These are phyloP conservation scores for Trapa incisa DNA, from an alignment of 345 rosid species.

Conservation along the genomic window DNA sequence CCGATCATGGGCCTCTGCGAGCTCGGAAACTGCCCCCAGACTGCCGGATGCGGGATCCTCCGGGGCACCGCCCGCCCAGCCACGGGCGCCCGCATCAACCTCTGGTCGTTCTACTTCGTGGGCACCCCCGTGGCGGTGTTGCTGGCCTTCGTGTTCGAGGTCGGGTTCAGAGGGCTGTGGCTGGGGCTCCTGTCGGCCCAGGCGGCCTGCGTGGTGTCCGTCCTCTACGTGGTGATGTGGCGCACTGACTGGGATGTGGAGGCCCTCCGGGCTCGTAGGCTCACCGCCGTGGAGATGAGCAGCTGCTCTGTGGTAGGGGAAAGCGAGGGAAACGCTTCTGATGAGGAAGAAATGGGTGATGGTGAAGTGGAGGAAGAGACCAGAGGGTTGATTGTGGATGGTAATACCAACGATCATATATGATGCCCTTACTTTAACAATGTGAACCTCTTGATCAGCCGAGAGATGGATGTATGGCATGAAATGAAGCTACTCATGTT, in stretches of 20 bases:
- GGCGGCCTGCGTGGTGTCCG: constrained; percentile 59
- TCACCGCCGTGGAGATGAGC: constrained; percentile 35
- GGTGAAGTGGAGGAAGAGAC: constrained; percentile 21
- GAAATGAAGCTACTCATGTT: no score
- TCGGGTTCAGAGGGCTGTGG: constrained; percentile 93
- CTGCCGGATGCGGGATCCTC: constrained; percentile 87
- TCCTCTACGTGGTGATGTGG: constrained; percentile 48
- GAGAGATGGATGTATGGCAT: no score
- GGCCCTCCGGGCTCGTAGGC: constrained; percentile 53
- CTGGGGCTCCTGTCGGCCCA: constrained; percentile 81
- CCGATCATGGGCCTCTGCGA: constrained; percentile 88
- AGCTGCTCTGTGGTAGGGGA: background rate
- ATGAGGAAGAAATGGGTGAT: background rate
- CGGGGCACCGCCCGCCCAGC: constrained; percentile 86
- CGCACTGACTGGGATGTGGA: constrained; percentile 85
- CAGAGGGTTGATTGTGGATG: constrained; percentile 26
- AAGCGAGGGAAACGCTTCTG: background rate
- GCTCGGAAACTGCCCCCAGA: constrained; percentile 92
- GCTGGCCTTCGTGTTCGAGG: constrained; percentile 55
- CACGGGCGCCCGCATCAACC: constrained; percentile 65
- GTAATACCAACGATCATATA: constrained; percentile 10
- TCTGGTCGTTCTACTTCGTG: constrained; percentile 80
- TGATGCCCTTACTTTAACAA: background rate
- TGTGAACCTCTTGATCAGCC: background rate
- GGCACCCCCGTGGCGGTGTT: constrained; percentile 93